Percentiles rank a stretch among this genome's conserved stretches.
Evolutionary conservation across 495 filamentous ascomycete species (phyloP).

Genomic region (Aspergillus nidulans): DNA sequence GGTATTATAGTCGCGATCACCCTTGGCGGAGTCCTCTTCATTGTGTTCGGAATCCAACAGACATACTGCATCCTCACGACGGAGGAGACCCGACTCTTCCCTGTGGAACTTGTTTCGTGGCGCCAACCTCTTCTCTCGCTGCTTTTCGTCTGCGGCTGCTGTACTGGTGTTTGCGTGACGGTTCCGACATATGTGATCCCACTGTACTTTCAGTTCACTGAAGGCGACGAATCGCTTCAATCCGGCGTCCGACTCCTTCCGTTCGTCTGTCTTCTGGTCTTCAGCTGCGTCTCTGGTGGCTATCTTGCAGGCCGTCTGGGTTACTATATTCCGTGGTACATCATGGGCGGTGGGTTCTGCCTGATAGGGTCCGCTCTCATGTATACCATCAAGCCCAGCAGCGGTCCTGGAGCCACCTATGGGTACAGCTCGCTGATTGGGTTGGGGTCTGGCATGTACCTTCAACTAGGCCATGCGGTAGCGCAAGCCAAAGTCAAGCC

Average conservation of each 20-base stretch:
- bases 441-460: not conserved
- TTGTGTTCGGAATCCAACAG: slow-evolving; percentile 40
- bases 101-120: slow-evolving; percentile 25
- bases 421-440: not conserved
- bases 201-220: slow-evolving; percentile 57
- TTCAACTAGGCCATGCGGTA: not conserved
- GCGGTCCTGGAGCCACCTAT: not conserved
- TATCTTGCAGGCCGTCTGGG: slow-evolving; percentile 15
- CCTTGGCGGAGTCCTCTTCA: slow-evolving; percentile 18
- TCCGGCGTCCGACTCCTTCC: slow-evolving; percentile 56
- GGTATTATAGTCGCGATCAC: slow-evolving; percentile 23
- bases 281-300: not conserved
- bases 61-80: not conserved
- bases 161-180: no score
- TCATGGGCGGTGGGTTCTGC: slow-evolving; percentile 42
- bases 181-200: slow-evolving; percentile 49
- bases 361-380: slow-evolving; percentile 50
- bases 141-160: no score
- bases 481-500: not conserved
- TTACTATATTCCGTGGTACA: slow-evolving; percentile 58
- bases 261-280: slow-evolving; percentile 49
- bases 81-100: not conserved
- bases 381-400: slow-evolving; percentile 34
- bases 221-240: slow-evolving; percentile 42
- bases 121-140: no score